Conservation (phyloP, 768 basidiomycete species). For the Boletellus ananiceps region DNA sequence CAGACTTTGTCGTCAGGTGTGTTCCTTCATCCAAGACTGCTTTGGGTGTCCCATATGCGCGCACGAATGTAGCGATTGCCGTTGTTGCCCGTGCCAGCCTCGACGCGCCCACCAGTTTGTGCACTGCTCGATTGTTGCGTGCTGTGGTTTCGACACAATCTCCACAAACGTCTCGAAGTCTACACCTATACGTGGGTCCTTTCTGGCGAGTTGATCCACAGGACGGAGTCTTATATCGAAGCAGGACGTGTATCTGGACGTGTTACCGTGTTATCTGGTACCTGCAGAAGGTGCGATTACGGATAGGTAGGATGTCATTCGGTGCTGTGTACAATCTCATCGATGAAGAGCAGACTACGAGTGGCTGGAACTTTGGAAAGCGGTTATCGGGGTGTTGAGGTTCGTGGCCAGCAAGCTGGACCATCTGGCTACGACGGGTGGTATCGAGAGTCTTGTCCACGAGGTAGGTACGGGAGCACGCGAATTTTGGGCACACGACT, state of each 20-base stretch:
- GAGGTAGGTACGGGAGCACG: slow-evolving; percentile 40
- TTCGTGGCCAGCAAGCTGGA: slow-evolving; percentile 56
- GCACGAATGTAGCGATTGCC: slow-evolving; percentile 44
- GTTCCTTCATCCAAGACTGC: slow-evolving; percentile 4
- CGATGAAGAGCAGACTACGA: slow-evolving; percentile 46
- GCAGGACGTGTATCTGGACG: slow-evolving; percentile 52
- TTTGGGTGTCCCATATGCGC: not conserved
- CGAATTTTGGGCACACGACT: not conserved
- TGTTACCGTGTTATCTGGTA: slow-evolving; percentile 55
- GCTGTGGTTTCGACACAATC: slow-evolving; percentile 66
- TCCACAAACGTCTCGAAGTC: slow-evolving; percentile 58
- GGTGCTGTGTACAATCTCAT: not conserved
- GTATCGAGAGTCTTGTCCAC: slow-evolving; percentile 47
- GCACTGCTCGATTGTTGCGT: slow-evolving; percentile 65
- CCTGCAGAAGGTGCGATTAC: slow-evolving; percentile 47
- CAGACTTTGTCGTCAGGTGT: slow-evolving; percentile 61
- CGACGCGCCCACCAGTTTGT: slow-evolving; percentile 46
- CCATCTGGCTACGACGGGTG: slow-evolving; percentile 47
- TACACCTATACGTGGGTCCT: slow-evolving; percentile 50
- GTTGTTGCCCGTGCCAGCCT: slow-evolving; percentile 37
- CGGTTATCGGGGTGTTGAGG: slow-evolving; percentile 48
- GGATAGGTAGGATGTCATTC: slow-evolving; percentile 44
- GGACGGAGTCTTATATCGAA: slow-evolving; percentile 1
- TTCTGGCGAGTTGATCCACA: not conserved
- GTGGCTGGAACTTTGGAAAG: slow-evolving; percentile 63